Conservation (phyloP, 1,284 basidiomycete genomes). For the Ceratobasidium sp. region DNA sequence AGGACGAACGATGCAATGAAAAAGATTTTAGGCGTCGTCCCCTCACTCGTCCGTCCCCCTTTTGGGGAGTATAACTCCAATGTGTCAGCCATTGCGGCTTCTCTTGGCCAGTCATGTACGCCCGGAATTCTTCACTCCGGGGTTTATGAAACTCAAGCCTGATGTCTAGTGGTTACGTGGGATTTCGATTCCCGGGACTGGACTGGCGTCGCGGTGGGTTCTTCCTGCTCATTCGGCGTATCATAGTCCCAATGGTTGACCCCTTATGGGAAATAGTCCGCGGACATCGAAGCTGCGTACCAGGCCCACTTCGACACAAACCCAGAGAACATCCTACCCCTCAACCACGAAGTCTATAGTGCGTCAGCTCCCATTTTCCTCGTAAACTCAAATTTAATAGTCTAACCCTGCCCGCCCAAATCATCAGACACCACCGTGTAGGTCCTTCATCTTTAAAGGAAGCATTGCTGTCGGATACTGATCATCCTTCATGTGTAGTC, state of each 20-base stretch:
- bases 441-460: neutral
- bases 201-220: slow-evolving; percentile 10
- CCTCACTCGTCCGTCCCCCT: slow-evolving; percentile 49
- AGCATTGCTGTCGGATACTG: neutral
- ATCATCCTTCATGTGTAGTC: neutral
- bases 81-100: slow-evolving; percentile 33
- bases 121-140: slow-evolving; percentile 3
- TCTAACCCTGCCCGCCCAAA: slow-evolving; percentile 52
- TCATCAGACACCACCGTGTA: slow-evolving; percentile 48
- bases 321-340: slow-evolving; percentile 39
- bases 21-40: slow-evolving; percentile 48
- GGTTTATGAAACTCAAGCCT: neutral
- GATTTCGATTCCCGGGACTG: slow-evolving; percentile 43
- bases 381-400: slow-evolving; percentile 57
- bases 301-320: slow-evolving; percentile 29
- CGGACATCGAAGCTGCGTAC: slow-evolving; percentile 49
- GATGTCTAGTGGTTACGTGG: slow-evolving; percentile 27
- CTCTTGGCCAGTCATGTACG: slow-evolving; percentile 38
- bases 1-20: slow-evolving; percentile 43
- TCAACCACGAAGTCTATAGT: slow-evolving; percentile 32
- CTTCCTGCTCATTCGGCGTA: neutral
- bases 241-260: too few species aligned
- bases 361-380: neutral
- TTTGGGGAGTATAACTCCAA: slow-evolving; percentile 31
- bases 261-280: slow-evolving; percentile 19